Percentiles rank a stretch among this genome's conserved stretches.
These are phyloP conservation scores for Cryptosporidium ryanae DNA, from an alignment of 169 alveolate genomes.

Conservation along the genomic window DNA sequence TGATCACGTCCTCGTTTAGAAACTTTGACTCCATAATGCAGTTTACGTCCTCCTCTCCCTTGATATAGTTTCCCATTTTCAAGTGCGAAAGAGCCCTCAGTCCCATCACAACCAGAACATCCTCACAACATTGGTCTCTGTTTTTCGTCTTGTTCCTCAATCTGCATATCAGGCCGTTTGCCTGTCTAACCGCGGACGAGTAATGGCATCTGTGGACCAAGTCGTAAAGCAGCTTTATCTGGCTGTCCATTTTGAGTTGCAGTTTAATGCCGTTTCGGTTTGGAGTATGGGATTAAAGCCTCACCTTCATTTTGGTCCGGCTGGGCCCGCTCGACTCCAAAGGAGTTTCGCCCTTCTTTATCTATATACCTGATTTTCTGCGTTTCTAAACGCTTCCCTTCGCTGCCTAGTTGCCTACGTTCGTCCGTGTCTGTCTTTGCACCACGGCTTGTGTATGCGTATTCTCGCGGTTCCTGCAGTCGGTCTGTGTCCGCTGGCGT, in stretches of 20 bases:
- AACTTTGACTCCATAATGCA: conserved; percentile 13
- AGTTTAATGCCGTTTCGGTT: too few relatives aligned
- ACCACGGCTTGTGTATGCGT: too few relatives aligned
- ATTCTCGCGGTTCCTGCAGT: too few relatives aligned
- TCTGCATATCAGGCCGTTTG: conserved; percentile 10
- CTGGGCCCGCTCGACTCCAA: too few relatives aligned
- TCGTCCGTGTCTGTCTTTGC: too few relatives aligned
- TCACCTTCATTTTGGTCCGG: too few relatives aligned
- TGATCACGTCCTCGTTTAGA: conserved; percentile 37
- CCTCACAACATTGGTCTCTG: not conserved
- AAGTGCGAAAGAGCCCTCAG: conserved; percentile 43
- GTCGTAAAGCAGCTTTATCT: conserved; percentile 32
- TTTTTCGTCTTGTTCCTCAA: conserved; percentile 23
- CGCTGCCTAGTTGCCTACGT: too few relatives aligned
- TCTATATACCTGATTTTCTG: too few relatives aligned
- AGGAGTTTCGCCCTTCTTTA: too few relatives aligned
- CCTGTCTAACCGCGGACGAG: conserved; percentile 18
- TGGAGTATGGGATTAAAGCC: too few relatives aligned
- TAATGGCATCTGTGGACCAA: conserved; percentile 52
- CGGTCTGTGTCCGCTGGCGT: too few relatives aligned
- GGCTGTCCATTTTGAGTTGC: conserved; percentile 20
- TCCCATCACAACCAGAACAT: not conserved
- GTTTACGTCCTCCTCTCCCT: conserved; percentile 34
- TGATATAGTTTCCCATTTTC: conserved; percentile 7
- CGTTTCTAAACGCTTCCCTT: too few relatives aligned